Base-by-base conservation (phyloP, 1,284 basidiomycete genomes). In the Cryptococcus sp. region DNA sequence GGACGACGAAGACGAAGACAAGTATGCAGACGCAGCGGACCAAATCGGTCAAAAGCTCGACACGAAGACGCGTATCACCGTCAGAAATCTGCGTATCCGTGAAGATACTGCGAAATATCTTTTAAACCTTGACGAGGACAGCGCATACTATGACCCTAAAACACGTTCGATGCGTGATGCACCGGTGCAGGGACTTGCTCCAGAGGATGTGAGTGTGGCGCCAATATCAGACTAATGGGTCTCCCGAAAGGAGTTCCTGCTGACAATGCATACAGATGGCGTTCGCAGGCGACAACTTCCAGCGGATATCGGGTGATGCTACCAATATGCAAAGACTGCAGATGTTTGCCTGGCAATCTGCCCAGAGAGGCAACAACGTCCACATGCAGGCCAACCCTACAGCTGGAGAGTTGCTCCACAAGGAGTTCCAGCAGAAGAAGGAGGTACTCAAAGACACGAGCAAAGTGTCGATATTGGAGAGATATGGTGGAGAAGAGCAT, bases 51-150 rank as follows among this genome's bases (percentile, higher is more conserved):
- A 98, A 78, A 96, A 97, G 79, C 83, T 99, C 66, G 95, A 99
- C 77, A 90, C 93, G 16, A 98, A 99, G 81, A 97, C 93, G 35
- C 89, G 96, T 59, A 95, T 99, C 66, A 98, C 96, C 5, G 93
- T 99, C 56, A 88, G 96, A 67, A 99, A 99, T 79, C 82, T 99
- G 72, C 91, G 96, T 81, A 99, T 99, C 69, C 88, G 96, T 74
- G 96, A 99, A 80, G 96, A 99, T 77, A 97, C 95, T 1, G 96
- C 96, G 17, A 99, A 99, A 79, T 99, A 99, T 71, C 86, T 99
- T 69, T 90, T 97, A 80, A 99, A 99, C 78, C 80, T 99, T 76
- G 93, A 98, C 77, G 89, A 90, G 4, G 88, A 92, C 1, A 94
- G 91, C 69, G 95, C 96, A 13, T 96, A 99, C 82, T 99, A 99